Base-by-base conservation (phyloP, 768 basidiomycete genomes). In the Termitomyces sp. region DNA sequence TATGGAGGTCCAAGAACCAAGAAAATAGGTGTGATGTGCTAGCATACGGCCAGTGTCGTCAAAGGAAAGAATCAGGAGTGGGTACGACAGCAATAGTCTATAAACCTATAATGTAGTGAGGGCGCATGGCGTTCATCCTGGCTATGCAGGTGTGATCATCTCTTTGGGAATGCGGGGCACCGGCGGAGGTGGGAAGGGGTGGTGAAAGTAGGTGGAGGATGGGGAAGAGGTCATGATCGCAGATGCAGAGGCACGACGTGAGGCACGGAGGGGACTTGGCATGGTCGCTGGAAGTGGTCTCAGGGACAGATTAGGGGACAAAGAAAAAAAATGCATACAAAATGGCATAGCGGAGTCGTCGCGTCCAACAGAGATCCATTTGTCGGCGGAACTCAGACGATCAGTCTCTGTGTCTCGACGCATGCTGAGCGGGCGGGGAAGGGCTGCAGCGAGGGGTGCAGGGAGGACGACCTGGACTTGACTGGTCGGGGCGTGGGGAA, bases 401-500 rank as follows among this genome's bases (percentile, higher is more conserved):
- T 60, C 62, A 54, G 44, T 45, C 36, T 56, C 58, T 29, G 53
- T 42, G 34, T 57, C 63, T 8, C 59, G 46, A 44, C 61, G 63
- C 29, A 56, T n/a, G 63, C 54, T 56, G 48, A 49, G 53, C 42
- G 44, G 31, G 31, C 31, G 36, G 12, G 65, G 24, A 56, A 77
- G 68, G 41, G 68, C 67, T 12, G 79, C 74, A 1, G 80, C 81
- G 18, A 92, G 77, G 2, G 88, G 89, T 1, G 81, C 69, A 0
- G 90, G 90, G 4, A 90, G 73, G 16, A 92, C 71, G 53, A 91
- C 84, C 63, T 89, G 82, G 54, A 90, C 71, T 55, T 78, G 78
- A 66, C 77, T 86, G 57, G 81, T 78, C 0, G 79, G 81, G 5
- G 76, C 75, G 65, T 91, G 88, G 22, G 88, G 87, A 1, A 78